These are phyloP conservation scores for Aspergillus asperescens DNA, from an alignment of 495 filamentous ascomycete species.

Conservation along the genomic window DNA sequence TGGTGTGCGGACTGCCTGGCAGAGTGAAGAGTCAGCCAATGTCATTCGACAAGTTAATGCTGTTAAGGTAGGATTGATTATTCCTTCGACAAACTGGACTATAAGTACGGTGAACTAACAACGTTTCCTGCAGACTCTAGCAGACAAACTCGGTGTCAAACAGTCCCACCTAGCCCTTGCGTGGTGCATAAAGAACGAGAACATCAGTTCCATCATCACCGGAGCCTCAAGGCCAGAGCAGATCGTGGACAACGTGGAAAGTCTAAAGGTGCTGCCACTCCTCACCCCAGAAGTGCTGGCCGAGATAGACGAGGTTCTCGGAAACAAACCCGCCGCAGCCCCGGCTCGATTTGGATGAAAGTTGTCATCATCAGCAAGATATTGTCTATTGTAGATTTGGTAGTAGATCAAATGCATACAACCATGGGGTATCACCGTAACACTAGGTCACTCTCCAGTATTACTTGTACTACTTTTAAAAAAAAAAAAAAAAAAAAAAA, in stretches of 20 bases:
- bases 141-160: conserved; percentile 59
- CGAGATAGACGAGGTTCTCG: conserved; percentile 62
- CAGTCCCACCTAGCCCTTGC: conserved; percentile 66
- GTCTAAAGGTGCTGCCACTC: conserved; percentile 55
- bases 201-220: conserved; percentile 70
- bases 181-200: conserved; percentile 73
- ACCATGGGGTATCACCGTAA: no score
- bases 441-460: no score
- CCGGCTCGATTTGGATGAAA: conserved; percentile 12
- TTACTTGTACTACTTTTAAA: no score
- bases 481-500: no score
- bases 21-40: conserved; percentile 21
- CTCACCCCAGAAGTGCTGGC: conserved; percentile 63
- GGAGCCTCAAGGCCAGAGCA: conserved; percentile 70
- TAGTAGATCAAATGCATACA: no score
- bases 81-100: no score
- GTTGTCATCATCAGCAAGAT: neutral
- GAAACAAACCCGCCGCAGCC: conserved; percentile 53
- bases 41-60: conserved; percentile 24
- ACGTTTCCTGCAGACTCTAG: conserved; percentile 51
- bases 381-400: no score
- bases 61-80: conserved; percentile 20
- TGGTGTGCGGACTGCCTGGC: conserved; percentile 26
- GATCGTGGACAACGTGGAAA: conserved; percentile 63
- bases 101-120: no score